Percentiles rank a stretch among this genome's conserved stretches.
Evolutionary conservation across 1,139 yeast genomes (phyloP).

Genomic region (Candida pseudoviswanathii): DNA sequence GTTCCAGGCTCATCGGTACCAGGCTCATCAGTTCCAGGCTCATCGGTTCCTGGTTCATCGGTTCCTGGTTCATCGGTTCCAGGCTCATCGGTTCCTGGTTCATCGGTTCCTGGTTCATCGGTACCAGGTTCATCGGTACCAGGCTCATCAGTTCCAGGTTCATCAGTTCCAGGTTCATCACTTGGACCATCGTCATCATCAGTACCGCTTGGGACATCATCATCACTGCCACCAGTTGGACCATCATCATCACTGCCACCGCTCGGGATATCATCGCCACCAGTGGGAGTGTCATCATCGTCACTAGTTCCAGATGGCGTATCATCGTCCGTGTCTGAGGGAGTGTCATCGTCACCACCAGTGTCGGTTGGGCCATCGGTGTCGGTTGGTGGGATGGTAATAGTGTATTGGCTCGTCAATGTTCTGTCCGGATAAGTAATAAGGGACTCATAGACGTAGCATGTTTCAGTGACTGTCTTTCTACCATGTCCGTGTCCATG

Average conservation of each 20-base stretch:
- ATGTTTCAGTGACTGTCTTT: conserved; percentile 3
- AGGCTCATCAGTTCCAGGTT: not conserved
- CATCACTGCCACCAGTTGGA: not conserved
- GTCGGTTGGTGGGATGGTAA: conserved; percentile 1
- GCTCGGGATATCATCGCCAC: not conserved
- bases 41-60: not conserved
- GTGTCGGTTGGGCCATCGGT: not conserved
- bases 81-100: not conserved
- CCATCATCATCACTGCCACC: not conserved
- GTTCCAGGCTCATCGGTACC: not conserved
- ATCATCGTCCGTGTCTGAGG: not conserved
- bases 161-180: not conserved
- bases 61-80: not conserved
- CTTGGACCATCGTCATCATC: not conserved
- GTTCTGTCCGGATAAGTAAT: conserved; percentile 4
- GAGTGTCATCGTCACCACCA: not conserved
- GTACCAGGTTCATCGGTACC: not conserved
- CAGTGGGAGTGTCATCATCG: not conserved
- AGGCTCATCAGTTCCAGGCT: not conserved
- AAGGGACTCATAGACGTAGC: conserved; percentile 4
- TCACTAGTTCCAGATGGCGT: not conserved
- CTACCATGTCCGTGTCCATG: not conserved
- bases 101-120: not conserved
- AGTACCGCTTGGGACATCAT: not conserved
- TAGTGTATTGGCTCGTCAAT: not conserved